Base-by-base conservation (phyloP, 148 eudicot species). In the Rhododendron molle region DNA sequence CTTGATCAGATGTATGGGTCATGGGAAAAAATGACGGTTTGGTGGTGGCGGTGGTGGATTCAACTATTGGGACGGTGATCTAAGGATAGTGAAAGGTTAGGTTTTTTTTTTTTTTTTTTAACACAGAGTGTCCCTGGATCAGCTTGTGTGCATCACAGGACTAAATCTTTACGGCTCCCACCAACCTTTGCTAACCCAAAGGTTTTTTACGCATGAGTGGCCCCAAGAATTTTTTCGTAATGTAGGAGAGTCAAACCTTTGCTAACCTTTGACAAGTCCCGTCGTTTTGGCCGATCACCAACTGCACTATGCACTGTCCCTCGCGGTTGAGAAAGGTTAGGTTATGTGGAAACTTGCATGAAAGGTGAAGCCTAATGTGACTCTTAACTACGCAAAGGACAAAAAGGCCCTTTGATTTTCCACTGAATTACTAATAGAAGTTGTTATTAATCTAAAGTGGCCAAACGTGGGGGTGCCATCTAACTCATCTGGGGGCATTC, bases 21-120 rank as follows among this genome's bases (percentile, higher is more conserved):
- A 40, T 21, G 40, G 49, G 23, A 6, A 10, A 10, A 23, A 40
- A 77, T 40, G 80, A 10, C 38, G 26, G 74, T 62, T 60, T 73
- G 52, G 84, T 78, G 81, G 81, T 44, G 56, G 56, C 40, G 81
- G 81, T 12, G 58, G 81, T 78, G 81, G 81, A 4, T 30, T 71
- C 5, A 34, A 13, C 58, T 65, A 65, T 43, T 82, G 84, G 40
- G 82, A 80, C 82, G 82, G 82, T 50, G 82, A 80, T 34, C 12
- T 3, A 16, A 80, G 23, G 82, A 15, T 32, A 50, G 82, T 10
- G 23, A 26, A 46, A 21, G n/a, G 23, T 38, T 34, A 34, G 36
- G 36, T 34, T 2, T 34, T 34, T 38, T 60, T 60, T 60, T 58
- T 46, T 46, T 46, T 44, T 44, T 44, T 44, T 0, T 9, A 46